These are phyloP conservation scores for Lantana camara DNA, from an alignment of 257 asterid species.

Conservation along the genomic window DNA sequence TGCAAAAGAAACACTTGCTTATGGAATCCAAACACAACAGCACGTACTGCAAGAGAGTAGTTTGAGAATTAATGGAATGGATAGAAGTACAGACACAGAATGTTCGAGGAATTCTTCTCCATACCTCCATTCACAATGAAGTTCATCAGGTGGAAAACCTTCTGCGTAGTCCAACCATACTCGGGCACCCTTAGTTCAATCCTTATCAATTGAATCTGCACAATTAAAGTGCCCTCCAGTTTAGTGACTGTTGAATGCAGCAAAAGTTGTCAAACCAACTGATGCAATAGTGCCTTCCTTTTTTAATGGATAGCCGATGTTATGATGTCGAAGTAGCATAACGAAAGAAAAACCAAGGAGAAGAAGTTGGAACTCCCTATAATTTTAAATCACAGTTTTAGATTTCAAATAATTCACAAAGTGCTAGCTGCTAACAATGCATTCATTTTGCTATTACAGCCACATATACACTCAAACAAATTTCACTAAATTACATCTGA, in stretches of 20 bases:
- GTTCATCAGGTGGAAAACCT: slow-evolving; percentile 96
- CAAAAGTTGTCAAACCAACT: neutral
- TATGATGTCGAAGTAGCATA: neutral
- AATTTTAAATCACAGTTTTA: too few relatives aligned
- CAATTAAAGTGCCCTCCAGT: slow-evolving; percentile 23
- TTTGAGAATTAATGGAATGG: slow-evolving; percentile 16
- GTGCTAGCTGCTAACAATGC: neutral
- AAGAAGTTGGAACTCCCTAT: neutral
- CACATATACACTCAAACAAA: neutral
- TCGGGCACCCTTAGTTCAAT: slow-evolving; percentile 89
- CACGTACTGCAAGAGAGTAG: slow-evolving; percentile 70
- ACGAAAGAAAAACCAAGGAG: neutral
- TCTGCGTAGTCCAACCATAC: slow-evolving; percentile 96
- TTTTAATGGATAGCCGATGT: neutral
- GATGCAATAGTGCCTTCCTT: neutral
- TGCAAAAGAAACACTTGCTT: slow-evolving; percentile 76
- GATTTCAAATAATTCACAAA: too few relatives aligned
- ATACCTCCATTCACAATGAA: slow-evolving; percentile 93
- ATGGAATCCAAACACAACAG: slow-evolving; percentile 87
- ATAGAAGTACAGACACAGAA: slow-evolving; percentile 9
- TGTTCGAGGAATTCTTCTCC: slow-evolving; percentile 4
- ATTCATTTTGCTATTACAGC: neutral
- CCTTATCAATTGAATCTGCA: slow-evolving; percentile 88
- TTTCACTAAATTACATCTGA: neutral
- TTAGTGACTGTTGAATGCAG: slow-evolving; percentile 5